Percentiles rank a stretch among this genome's conserved stretches.
phyloP scores from a whole-genome alignment of 768 basidiomycete genomes.

The Dictyophora rubrovolvata region DNA sequence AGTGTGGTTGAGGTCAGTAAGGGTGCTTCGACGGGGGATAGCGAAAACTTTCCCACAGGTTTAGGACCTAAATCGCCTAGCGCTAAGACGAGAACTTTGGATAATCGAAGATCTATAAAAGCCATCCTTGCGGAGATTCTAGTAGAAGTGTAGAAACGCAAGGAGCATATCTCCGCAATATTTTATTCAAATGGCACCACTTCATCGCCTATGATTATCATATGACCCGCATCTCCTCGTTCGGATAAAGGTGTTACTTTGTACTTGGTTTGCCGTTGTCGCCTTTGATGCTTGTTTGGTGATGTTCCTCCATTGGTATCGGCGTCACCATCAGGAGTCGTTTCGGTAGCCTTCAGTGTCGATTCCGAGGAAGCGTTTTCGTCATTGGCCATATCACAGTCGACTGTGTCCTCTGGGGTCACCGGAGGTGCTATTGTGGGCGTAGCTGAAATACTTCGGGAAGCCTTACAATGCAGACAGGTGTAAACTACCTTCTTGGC shows the following conservation, averaged over 20 bases:
- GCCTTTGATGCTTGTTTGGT: conserved; percentile 6
- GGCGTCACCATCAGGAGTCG: neutral
- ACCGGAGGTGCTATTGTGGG: conserved; percentile 22
- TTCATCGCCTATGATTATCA: conserved; percentile 57
- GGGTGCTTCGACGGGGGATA: neutral
- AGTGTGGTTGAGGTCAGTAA: neutral
- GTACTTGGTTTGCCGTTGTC: neutral
- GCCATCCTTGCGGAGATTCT: conserved; percentile 6
- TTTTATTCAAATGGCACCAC: neutral
- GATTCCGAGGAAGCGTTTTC: neutral
- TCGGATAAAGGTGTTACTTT: conserved; percentile 48
- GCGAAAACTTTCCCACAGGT: neutral
- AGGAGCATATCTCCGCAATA: neutral
- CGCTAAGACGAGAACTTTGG: neutral
- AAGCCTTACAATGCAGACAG: conserved; percentile 47
- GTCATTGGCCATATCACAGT: neutral
- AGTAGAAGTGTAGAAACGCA: neutral
- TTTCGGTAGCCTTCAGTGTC: conserved; percentile 5
- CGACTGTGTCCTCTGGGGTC: neutral
- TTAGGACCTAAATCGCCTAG: neutral
- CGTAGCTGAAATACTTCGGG: conserved; percentile 61
- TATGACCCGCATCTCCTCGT: conserved; percentile 47
- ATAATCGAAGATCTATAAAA: neutral
- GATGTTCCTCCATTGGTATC: neutral
- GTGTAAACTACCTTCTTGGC: conserved; percentile 43